Evolutionary conservation across 192 early-diverging fungal genomes (phyloP).

Genomic region (Piromyces sp.): DNA sequence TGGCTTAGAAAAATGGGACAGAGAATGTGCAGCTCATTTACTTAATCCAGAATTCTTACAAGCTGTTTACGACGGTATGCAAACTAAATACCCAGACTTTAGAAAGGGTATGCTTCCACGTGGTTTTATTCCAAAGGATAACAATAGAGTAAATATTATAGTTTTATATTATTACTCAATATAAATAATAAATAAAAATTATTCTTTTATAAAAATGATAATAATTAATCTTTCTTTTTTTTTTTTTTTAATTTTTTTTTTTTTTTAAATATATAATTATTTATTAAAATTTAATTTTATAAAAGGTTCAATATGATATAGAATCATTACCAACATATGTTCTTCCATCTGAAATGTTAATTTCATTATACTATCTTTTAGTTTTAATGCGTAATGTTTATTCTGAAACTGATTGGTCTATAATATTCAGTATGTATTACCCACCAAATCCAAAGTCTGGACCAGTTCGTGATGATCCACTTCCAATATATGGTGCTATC

Average conservation of each 20-base stretch:
- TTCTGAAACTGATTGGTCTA: not conserved
- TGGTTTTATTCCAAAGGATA: not conserved
- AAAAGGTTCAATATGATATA: not conserved
- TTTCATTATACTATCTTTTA: not conserved
- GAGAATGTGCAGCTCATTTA: not conserved
- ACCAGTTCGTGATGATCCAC: not conserved
- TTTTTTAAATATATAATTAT: not conserved
- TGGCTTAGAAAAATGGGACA: not conserved
- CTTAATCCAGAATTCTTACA: not conserved
- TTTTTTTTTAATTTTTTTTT: no score
- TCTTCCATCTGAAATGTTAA: not conserved
- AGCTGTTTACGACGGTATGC: not conserved
- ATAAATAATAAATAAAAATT: no score
- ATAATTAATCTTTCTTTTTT: no score
- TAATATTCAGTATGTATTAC: not conserved
- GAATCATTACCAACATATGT: not conserved
- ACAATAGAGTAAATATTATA: no score
- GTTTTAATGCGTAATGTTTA: not conserved
- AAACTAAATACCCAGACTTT: not conserved
- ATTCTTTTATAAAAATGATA: no score
- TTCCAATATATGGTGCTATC: not conserved
- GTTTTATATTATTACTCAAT: no score
- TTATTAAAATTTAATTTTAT: not conserved
- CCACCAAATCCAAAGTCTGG: not conserved
- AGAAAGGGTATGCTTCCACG: not conserved